Evolutionary conservation across 2,329 filamentous ascomycete species (phyloP), one percentile per base, ranked within the genome.

Genomic region (Alternaria panax): DNA sequence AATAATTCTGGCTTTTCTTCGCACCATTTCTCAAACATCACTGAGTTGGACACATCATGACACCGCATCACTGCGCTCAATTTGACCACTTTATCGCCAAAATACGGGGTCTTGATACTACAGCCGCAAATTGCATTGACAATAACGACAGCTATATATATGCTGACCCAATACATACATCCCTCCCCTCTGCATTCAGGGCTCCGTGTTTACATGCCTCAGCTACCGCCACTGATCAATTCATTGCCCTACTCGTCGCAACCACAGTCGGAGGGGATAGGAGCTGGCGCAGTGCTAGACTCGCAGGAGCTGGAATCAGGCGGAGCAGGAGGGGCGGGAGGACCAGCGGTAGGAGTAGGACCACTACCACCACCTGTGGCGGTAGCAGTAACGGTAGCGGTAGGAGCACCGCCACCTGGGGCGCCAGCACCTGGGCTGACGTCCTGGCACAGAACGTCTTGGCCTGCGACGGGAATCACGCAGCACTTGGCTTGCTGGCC

Each of bases 401-500:
- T 24, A 27, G 51, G 40, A 27, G 22, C 20, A n/a, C 30, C 30
- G 12, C 50, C 51, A 24, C 51, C 51, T 41, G 25, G 38, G 41
- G 20, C 51, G 28, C 51, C 36, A 12, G 32, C 50, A 42, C 41
- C 25, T 7, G 59, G 55, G 51, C 51, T 59, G 28, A 62, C 59
- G 40, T 54, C 55, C 48, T 54, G 38, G 51, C 59, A 62, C n/a
- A 62, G 42, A 14, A 62, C 16, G 46, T 41, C 59, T 46, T 62
- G 59, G 28, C 20, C 51, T 7, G 45, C 38, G n/a, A 55, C 40
- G 27, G 59, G 59, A 51, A 62, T 47, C 2, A 58, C 55, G 25
- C 59, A 62, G 55, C 59, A 62, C 24, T 59, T 62, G 40, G 59
- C 59, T 28, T 59, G 59, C 40, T 62, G 55, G 24, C 59, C 59